Percentiles rank a stretch among this genome's conserved stretches.
Evolutionary conservation across 176 grass and related monocot genomes (phyloP).

Genomic region (Typha latifolia): DNA sequence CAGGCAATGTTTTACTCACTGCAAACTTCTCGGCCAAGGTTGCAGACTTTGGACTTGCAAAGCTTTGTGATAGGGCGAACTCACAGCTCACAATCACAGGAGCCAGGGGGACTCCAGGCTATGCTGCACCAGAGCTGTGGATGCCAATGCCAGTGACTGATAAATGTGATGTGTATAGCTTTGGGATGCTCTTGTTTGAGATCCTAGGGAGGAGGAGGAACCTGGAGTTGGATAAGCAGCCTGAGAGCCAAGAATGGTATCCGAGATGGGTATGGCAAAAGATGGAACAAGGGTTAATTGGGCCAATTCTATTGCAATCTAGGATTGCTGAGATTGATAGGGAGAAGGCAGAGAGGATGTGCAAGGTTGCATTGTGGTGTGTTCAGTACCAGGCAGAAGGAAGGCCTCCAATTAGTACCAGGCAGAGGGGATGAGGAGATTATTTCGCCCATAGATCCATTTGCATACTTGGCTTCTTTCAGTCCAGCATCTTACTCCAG

Average conservation of each 20-base stretch:
- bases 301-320: conserved; percentile 15
- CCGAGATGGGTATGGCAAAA: conserved; percentile 50
- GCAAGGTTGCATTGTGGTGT: conserved; percentile 64
- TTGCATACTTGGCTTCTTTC: conserved; percentile 25
- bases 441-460: conserved; percentile 32
- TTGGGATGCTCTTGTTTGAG: conserved; percentile 66
- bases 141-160: conserved; percentile 43
- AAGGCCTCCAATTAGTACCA: conserved; percentile 47
- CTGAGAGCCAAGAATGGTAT: conserved; percentile 63
- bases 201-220: conserved; percentile 50
- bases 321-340: conserved; percentile 18
- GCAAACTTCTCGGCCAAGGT: conserved; percentile 41
- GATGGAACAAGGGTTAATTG: conserved; percentile 22
- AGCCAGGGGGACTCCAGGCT: conserved; percentile 42
- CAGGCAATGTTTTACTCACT: conserved; percentile 50
- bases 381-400: conserved; percentile 56
- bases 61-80: conserved; percentile 46
- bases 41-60: conserved; percentile 58
- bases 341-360: conserved; percentile 43
- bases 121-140: conserved; percentile 71
- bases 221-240: conserved; percentile 28
- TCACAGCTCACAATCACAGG: conserved; percentile 48
- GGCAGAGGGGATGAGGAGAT: conserved; percentile 53
- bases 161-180: conserved; percentile 73
- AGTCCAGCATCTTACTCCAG: neutral